Percentiles rank a stretch among this genome's conserved stretches.
Conservation (phyloP, 257 asterid genomes). For the Solanum sitiens region DNA sequence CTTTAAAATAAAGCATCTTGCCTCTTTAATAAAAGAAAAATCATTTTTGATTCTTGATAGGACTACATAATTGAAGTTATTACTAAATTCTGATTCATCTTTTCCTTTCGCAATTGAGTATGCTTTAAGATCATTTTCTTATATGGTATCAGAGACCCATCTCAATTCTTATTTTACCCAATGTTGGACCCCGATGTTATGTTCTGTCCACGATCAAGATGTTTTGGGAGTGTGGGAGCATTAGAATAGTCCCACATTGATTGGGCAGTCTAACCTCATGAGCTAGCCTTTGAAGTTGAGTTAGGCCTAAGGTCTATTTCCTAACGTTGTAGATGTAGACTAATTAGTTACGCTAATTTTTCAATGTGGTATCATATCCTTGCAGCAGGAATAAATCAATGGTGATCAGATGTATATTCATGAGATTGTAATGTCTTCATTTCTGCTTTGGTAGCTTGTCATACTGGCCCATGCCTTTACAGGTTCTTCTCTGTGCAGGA, state of each 20-base stretch:
- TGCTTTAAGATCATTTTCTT: neutral
- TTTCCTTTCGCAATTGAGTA: neutral
- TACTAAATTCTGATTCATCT: neutral
- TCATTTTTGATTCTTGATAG: neutral
- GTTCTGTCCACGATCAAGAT: neutral
- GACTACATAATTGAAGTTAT: neutral
- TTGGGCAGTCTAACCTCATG: neutral
- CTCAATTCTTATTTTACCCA: neutral
- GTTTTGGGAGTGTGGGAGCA: neutral
- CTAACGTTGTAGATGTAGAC: neutral
- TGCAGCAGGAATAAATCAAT: neutral
- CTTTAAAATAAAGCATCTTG: neutral
- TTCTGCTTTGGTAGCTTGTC: neutral
- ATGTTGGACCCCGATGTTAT: neutral
- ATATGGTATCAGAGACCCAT: neutral
- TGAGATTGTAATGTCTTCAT: neutral
- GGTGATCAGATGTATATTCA: neutral
- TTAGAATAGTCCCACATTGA: neutral
- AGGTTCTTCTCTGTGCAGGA: constrained; percentile 21
- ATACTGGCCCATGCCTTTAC: constrained; percentile 7
- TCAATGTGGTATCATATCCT: neutral
- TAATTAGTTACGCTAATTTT: neutral
- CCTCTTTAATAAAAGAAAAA: neutral
- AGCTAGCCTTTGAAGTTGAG: neutral
- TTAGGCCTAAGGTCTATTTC: neutral